Evolutionary conservation across 371 early-diverging fungal genomes (phyloP), one percentile per base, ranked within the genome.

Genomic region (Mucor piriformis): DNA sequence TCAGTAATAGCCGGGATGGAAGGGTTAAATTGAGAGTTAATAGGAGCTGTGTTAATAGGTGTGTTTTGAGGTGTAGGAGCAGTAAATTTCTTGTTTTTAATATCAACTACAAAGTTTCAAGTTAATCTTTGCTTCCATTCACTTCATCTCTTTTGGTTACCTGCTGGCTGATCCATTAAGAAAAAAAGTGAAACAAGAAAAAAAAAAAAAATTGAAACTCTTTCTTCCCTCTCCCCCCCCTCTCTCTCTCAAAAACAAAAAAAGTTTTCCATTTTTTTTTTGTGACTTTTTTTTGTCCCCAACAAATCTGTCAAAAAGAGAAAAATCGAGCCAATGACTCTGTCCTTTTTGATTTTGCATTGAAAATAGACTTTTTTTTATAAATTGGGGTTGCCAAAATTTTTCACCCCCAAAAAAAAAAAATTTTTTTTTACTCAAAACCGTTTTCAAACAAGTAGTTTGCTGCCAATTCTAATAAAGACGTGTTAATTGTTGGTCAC

Each of bases 361-460:
- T 29, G 29, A 29, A 29, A 6, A 29, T 29, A 8, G 4, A 18
- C 18, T 42, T 42, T 42, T 10, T 12, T 38, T 12, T 38, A 13
- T 38, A 38, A 10, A 37, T 12, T n/a, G n/a, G n/a, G n/a, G n/a
- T n/a, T n/a, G n/a, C n/a, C n/a, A n/a, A n/a, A n/a, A n/a, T n/a
- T n/a, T n/a, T n/a, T n/a, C n/a, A n/a, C n/a, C 5, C 10, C 18
- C 18, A 18, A 42, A 42, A 42, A 42, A 24, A 51, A 34, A 51
- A 48, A 34, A 51, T n/a, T n/a, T n/a, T n/a, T n/a, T n/a, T n/a
- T n/a, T n/a, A n/a, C n/a, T n/a, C n/a, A n/a, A n/a, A n/a, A n/a
- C 83, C 83, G 57, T 88, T 81, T 23, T 97, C 96, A 77, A 97
- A 95, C 72, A 98, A 69, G 70, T 91, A 97, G 74, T 97, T 97